A percentile compares a stretch with the other conserved stretches of the same genome.
Evolutionary conservation across 495 filamentous ascomycete species (phyloP).

Genomic region (Podospora bellae-mahoneyi): DNA sequence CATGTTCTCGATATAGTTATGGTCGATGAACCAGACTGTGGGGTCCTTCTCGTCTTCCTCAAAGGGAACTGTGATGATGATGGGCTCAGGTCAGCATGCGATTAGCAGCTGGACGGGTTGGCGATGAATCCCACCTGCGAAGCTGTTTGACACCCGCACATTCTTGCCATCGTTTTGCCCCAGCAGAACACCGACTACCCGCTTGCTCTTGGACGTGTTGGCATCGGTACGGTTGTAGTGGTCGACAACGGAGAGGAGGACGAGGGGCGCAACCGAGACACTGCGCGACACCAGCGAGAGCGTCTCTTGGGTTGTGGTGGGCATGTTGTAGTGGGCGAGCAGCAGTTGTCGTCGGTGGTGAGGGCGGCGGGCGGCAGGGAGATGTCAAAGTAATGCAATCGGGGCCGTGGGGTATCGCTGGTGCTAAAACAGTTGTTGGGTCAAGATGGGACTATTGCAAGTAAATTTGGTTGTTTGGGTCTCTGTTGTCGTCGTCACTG

Average conservation of each 20-base stretch:
- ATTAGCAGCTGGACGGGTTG: not conserved
- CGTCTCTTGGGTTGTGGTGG: constrained; percentile 90
- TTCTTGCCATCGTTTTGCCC: constrained; percentile 94
- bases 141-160: constrained; percentile 97
- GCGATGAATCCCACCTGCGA: constrained; percentile 65
- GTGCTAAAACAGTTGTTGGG: constrained; percentile 15
- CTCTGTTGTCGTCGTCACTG: constrained; percentile 32
- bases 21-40: constrained; percentile 97
- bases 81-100: constrained; percentile 16
- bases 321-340: constrained; percentile 56
- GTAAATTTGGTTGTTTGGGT: constrained; percentile 5
- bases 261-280: constrained; percentile 95
- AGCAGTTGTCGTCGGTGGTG: not conserved
- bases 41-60: constrained; percentile 99
- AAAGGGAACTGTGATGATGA: constrained; percentile 73
- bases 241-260: constrained; percentile 96
- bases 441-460: not conserved
- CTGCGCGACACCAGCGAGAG: constrained; percentile 86
- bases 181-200: constrained; percentile 91
- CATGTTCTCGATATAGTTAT: constrained; percentile 99
- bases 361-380: not conserved
- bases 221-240: constrained; percentile 87
- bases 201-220: constrained; percentile 78
- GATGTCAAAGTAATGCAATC: not conserved
- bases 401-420: constrained; percentile 13